These are phyloP conservation scores for Myxozyma mucilagina DNA, from an alignment of 805 yeast genomes.

Conservation along the genomic window DNA sequence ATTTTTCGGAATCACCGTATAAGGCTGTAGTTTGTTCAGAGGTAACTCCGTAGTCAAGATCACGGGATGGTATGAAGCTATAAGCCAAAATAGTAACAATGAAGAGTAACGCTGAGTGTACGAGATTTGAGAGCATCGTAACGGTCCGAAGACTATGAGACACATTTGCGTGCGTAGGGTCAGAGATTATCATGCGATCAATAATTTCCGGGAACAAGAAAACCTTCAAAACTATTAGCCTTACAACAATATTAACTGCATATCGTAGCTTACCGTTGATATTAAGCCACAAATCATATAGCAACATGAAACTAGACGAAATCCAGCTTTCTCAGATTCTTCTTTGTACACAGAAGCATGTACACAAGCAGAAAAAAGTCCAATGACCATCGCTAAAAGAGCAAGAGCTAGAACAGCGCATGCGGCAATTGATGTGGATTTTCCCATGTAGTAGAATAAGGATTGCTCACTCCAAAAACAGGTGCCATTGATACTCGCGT, in stretches of 20 bases:
- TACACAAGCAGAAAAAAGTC: conserved; percentile 1
- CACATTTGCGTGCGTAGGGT: not conserved
- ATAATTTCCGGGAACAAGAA: conserved; percentile 13
- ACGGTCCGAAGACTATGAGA: conserved; percentile 6
- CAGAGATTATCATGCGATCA: conserved; percentile 3
- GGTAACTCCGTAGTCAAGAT: not conserved
- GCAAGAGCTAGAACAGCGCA: not conserved
- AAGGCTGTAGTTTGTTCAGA: not conserved
- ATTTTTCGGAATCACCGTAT: not conserved
- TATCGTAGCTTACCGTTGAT: conserved; percentile 2
- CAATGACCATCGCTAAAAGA: conserved; percentile 2
- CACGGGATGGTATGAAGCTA: conserved; percentile 1
- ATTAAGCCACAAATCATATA: conserved; percentile 7
- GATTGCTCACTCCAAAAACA: conserved; percentile 19
- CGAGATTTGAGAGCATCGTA: conserved; percentile 10
- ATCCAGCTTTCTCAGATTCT: conserved; percentile 8
- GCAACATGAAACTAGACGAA: conserved; percentile 1
- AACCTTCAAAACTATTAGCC: not conserved
- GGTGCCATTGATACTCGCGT: conserved; percentile 12
- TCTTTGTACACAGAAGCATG: not conserved
- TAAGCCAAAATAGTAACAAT: conserved; percentile 14
- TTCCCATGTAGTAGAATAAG: conserved; percentile 23
- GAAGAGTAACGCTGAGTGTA: conserved; percentile 12
- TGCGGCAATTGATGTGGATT: conserved; percentile 18
- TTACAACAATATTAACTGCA: not conserved